These are phyloP conservation scores for Micractinium sp. DNA, from an alignment of 139 green algal genomes.

Conservation along the genomic window DNA sequence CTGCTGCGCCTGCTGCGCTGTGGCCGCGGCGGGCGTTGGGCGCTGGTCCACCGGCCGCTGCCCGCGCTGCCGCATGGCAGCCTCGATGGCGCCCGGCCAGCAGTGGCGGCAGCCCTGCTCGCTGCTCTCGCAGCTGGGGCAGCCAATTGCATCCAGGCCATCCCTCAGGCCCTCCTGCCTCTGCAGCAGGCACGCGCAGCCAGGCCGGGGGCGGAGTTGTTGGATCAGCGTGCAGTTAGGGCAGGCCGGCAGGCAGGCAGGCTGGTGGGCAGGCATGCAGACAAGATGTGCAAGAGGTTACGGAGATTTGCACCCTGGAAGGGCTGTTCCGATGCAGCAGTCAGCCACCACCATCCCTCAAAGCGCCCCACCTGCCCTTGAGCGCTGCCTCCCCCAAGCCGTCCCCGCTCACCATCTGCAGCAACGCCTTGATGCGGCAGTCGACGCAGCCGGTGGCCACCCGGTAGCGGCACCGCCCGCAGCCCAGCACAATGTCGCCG, in stretches of 20 bases:
- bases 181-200: neutral
- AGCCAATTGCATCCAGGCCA: neutral
- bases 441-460: conserved; percentile 4
- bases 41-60: neutral
- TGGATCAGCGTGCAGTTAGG: too few relatives aligned
- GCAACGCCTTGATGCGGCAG: conserved; percentile 14
- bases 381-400: too few relatives aligned
- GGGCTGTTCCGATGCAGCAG: neutral
- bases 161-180: neutral
- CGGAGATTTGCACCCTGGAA: neutral
- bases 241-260: neutral
- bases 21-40: too few relatives aligned
- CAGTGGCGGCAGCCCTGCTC: conserved; percentile 24
- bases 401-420: conserved; percentile 21
- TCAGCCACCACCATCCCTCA: neutral
- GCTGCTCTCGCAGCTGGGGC: neutral
- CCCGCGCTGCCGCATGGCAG: neutral
- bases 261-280: neutral
- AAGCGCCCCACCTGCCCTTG: neutral
- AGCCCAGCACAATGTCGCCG: conserved; percentile 21
- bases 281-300: neutral
- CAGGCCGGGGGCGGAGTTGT: neutral
- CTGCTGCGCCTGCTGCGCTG: neutral
- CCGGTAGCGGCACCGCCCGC: conserved; percentile 24
- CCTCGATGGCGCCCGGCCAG: neutral